phyloP scores from a whole-genome alignment of 139 green algal genomes.

The Spirogloea muscicola region DNA sequence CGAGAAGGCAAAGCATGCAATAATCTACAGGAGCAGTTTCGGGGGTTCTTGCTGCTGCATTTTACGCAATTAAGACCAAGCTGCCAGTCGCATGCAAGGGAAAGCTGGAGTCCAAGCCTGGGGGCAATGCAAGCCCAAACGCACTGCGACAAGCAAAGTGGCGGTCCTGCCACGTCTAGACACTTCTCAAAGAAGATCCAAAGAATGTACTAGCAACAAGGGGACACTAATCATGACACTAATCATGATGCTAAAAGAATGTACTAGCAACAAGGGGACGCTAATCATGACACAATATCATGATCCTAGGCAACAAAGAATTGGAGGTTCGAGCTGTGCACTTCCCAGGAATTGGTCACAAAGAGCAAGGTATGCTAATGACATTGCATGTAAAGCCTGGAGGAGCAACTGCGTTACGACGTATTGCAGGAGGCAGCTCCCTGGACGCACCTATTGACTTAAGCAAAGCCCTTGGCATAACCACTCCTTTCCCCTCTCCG shows the following conservation, averaged over 20 bases:
- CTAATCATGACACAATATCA: conserved; percentile 2
- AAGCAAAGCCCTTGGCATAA: not conserved
- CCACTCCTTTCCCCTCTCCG: not conserved
- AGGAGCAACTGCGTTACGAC: not conserved
- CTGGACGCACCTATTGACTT: not conserved
- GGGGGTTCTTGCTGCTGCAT: too few species aligned
- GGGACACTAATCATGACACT: not conserved
- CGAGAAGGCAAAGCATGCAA: too few species aligned
- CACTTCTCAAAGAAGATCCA: conserved; percentile 3
- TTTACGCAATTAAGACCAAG: too few species aligned
- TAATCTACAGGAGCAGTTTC: too few species aligned
- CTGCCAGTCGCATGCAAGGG: too few species aligned
- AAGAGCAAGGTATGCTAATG: not conserved
- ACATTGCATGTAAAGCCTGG: not conserved
- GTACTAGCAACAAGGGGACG: not conserved
- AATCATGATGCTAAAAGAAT: too few species aligned
- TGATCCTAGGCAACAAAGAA: not conserved
- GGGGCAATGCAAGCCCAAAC: too few species aligned
- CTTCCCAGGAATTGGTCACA: not conserved
- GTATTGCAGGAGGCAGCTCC: not conserved
- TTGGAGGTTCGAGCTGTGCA: not conserved
- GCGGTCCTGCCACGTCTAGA: too few species aligned
- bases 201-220: not conserved
- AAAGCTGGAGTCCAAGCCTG: too few species aligned
- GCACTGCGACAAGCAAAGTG: too few species aligned